Evolutionary conservation across 2,329 filamentous ascomycete genomes (phyloP), one percentile per base, ranked within the genome.

Genomic region (Fusarium poae): DNA sequence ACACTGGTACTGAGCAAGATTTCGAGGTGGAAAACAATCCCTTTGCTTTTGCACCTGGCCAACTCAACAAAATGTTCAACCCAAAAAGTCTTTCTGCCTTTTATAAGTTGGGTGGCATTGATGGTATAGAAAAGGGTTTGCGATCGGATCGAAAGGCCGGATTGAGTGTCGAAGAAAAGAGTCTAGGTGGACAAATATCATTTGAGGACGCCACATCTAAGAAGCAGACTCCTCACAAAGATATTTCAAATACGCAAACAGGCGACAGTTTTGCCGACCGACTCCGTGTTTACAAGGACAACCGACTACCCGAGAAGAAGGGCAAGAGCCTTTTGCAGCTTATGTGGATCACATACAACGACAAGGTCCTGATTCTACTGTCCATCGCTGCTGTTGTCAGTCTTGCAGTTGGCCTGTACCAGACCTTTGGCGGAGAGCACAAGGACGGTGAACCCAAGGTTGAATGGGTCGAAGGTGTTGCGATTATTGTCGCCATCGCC

Each of bases 11-110:
- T 53, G 92, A 94, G 76, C 84, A 81, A 20, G 92, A 95, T 66
- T 97, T 97, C 72, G 73, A 87, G 16, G 89, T 95, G 13, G 85
- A 90, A 8, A 84, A 93, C 77, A 97, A 96, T 77, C 91, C 91
- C 1, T 97, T 97, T 75, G 94, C 93, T 18, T 97, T 93, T 76
- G 88, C 89, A 3, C 92, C 92, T 4, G 94, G 94, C 16, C 90
- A 97, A 75, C 84, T 97, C 67, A 91, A 89, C 73, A 97, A 97
- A 79, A 86, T 97, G 81, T 88, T 95, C 65, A 96, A 97, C 76
- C 94, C 94, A 5, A 97, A 97, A 82, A 97, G 89, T 65, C 80
- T 97, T 60, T 84, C 90, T 15, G 94, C 94, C 1, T 97, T 95
- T 72, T 92, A 91, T 74, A 90, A 90, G 16, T 78, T 97, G 7